Evolutionary conservation across 2,329 filamentous ascomycete species (phyloP).

Genomic region (Teratosphaeria viscida): DNA sequence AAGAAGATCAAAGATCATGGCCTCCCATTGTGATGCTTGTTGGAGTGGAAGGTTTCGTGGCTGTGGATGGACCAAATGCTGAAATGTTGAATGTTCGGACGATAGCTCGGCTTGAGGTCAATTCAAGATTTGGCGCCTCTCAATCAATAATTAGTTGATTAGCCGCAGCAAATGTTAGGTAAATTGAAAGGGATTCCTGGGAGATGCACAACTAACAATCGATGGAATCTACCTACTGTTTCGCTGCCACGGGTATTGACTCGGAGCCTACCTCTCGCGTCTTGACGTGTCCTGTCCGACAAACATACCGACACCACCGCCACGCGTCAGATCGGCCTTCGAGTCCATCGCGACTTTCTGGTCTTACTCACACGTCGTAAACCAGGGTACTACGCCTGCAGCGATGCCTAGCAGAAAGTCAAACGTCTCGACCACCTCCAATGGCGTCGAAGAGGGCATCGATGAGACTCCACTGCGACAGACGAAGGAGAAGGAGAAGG

Average conservation of each 20-base stretch:
- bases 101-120: no score
- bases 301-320: neutral
- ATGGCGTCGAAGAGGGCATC: slow-evolving; percentile 28
- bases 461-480: slow-evolving; percentile 17
- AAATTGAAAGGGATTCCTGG: no score
- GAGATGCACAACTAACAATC: neutral
- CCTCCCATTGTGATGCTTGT: no score
- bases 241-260: neutral
- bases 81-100: no score
- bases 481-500: slow-evolving; percentile 24
- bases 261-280: neutral
- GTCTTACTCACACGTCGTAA: neutral
- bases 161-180: no score
- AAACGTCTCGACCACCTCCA: slow-evolving; percentile 31
- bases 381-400: neutral
- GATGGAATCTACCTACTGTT: neutral
- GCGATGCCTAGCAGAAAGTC: slow-evolving; percentile 39
- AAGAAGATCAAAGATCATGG: no score
- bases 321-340: neutral
- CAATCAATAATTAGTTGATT: no score
- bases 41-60: no score
- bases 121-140: no score
- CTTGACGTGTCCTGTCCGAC: neutral
- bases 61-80: no score
- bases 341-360: neutral